phyloP scores from a whole-genome alignment of 768 basidiomycete genomes.

The Scleroderma citrinum region DNA sequence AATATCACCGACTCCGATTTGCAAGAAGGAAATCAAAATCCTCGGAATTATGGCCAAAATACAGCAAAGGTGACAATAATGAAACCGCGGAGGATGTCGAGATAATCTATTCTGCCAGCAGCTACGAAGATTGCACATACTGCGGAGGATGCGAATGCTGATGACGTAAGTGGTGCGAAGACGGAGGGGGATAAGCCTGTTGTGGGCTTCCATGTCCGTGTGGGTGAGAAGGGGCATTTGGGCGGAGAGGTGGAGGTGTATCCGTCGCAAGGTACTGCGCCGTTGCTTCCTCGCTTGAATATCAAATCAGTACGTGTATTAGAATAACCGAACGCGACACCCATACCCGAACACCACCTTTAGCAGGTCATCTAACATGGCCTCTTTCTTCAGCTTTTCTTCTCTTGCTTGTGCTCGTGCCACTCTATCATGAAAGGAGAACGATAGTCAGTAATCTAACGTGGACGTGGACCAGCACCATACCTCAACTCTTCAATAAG shows the following conservation, averaged over 20 bases:
- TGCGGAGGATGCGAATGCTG: conserved; percentile 8
- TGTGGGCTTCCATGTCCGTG: conserved; percentile 1
- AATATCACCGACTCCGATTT: too few relatives aligned
- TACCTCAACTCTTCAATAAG: conserved; percentile 58
- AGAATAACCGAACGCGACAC: conserved; percentile 4
- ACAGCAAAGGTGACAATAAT: neutral
- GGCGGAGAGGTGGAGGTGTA: neutral
- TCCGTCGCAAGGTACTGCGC: conserved; percentile 11
- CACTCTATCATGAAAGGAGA: conserved; percentile 21
- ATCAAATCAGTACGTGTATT: neutral
- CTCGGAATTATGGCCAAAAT: too few relatives aligned
- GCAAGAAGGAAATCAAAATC: too few relatives aligned
- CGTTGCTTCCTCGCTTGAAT: conserved; percentile 24
- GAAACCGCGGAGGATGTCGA: neutral
- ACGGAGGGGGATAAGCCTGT: conserved; percentile 4
- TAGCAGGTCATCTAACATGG: conserved; percentile 49
- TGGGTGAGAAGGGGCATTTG: conserved; percentile 4
- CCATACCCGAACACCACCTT: conserved; percentile 47
- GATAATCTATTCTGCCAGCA: neutral
- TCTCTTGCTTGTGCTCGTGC: conserved; percentile 45
- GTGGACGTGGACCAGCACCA: neutral
- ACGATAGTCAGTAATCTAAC: neutral
- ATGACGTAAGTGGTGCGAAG: conserved; percentile 4
- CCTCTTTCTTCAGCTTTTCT: conserved; percentile 57
- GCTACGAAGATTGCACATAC: conserved; percentile 9